Evolutionary conservation across 192 early-diverging fungal species (phyloP), one percentile per base, ranked within the genome.

Genomic region (Coemansia sp.): DNA sequence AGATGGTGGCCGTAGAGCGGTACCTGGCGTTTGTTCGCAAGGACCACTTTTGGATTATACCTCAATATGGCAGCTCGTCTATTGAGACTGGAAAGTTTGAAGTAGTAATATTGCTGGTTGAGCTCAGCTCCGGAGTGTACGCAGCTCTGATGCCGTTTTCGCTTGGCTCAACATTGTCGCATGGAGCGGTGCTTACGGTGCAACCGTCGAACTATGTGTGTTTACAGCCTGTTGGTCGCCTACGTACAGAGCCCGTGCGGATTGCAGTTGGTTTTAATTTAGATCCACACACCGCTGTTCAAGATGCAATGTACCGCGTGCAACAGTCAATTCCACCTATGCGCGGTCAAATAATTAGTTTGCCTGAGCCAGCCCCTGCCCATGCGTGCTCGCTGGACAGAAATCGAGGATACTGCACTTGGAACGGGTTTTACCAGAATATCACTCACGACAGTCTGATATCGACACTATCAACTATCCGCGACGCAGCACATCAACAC

Each of bases 351-450:
- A 6, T 0, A 45, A 48, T 5, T 9, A 48, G 24, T 17, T 14
- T n/a, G 9, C 11, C 8, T 2, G 25, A 54, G 8, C 24, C 23
- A 19, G 11, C 54, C 4, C 41, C 52, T 23, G 22, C 2, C 0
- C 58, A 56, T 38, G 9, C 37, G 6, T 45, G 55, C 21, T 62
- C 65, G 4, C 52, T 73, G n/a, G n/a, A 19, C 19, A 32, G 21
- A 0, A 15, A 58, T 19, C 54, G 73, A 29, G 71, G 76, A 1
- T 79, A 73, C 65, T 79, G 76, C 48, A 79, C 70, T 0, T 79
- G 70, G 70, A 79, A 79, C 35, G 60, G 70, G 2, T 79, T 79
- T 59, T 79, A 79, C 61, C 67, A 63, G 25, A 22, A 67, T 2
- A 61, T 79, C 7, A 58, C 67, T 4, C 62, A 69, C 19, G 64